Percentiles rank a stretch among this genome's conserved stretches.
These are phyloP conservation scores for Fusarium tuaranense DNA, from an alignment of 2,329 filamentous ascomycete genomes.

Conservation along the genomic window DNA sequence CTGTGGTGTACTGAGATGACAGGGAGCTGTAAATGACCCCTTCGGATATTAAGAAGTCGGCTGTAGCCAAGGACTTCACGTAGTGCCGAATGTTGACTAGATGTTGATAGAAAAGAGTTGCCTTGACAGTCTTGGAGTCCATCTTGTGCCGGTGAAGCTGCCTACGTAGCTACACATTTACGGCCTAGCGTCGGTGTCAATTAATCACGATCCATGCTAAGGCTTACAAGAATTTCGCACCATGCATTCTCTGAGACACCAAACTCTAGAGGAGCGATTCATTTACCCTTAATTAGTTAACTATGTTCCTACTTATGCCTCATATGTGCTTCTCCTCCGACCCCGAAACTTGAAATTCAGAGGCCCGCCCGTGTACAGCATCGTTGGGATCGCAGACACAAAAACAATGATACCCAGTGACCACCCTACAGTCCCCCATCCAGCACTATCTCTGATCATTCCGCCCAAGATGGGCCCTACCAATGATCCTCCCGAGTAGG, in stretches of 20 bases:
- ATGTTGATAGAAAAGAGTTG: slow-evolving; percentile 7
- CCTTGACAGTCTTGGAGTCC: not conserved
- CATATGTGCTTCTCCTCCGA: slow-evolving; percentile 14
- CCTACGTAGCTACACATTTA: slow-evolving; percentile 23
- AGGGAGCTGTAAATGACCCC: not conserved
- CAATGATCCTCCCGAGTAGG: slow-evolving; percentile 49
- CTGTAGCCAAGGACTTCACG: not conserved
- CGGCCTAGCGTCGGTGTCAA: slow-evolving; percentile 34
- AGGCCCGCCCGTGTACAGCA: slow-evolving; percentile 47
- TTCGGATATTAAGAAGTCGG: not conserved
- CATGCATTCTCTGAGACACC: not conserved
- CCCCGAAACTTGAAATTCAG: slow-evolving; percentile 42
- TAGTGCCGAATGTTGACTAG: not conserved
- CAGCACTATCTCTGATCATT: slow-evolving; percentile 48
- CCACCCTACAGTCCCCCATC: slow-evolving; percentile 51
- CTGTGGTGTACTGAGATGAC: not conserved
- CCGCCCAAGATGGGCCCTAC: slow-evolving; percentile 51
- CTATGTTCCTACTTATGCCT: not conserved
- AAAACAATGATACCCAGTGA: slow-evolving; percentile 45
- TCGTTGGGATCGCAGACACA: slow-evolving; percentile 43
- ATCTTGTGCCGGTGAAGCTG: slow-evolving; percentile 8
- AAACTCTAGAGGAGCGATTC: not conserved
- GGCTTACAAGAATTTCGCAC: not conserved
- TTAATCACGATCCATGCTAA: no score
- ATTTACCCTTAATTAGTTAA: not conserved